A percentile compares a stretch with the other conserved stretches of the same genome.
Conservation (phyloP, 371 early-diverging fungal genomes). For the Basidiobolus meristosporus region DNA sequence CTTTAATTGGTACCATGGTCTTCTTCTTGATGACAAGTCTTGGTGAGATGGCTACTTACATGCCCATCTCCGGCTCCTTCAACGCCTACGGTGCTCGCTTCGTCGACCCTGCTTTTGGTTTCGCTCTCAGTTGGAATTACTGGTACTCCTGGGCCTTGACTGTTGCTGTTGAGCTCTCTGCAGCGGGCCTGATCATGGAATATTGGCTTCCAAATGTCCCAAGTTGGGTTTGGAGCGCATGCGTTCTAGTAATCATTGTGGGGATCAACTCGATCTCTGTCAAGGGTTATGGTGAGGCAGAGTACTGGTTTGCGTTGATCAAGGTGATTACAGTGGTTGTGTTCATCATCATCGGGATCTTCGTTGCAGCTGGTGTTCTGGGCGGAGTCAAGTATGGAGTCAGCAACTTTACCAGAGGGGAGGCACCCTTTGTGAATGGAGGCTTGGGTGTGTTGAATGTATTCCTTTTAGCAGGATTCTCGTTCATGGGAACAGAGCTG, state of each 20-base stretch:
- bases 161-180: constrained; percentile 58
- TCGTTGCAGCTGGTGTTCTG: constrained; percentile 35
- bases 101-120: constrained; percentile 68
- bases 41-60: constrained; percentile 75
- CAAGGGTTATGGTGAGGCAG: constrained; percentile 29
- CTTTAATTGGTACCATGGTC: constrained; percentile 54
- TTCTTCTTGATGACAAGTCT: constrained; percentile 64
- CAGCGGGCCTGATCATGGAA: constrained; percentile 34
- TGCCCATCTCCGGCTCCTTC: constrained; percentile 74
- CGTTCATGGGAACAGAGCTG: constrained; percentile 70
- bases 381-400: constrained; percentile 18
- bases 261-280: constrained; percentile 12
- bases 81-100: constrained; percentile 66
- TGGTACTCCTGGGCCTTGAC: constrained; percentile 66
- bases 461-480: constrained; percentile 68
- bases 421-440: constrained; percentile 59
- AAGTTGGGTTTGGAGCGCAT: constrained; percentile 10
- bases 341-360: constrained; percentile 56
- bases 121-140: constrained; percentile 72
- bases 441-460: constrained; percentile 40
- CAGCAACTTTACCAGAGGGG: constrained; percentile 15
- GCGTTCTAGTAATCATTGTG: constrained; percentile 9
- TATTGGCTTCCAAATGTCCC: constrained; percentile 43
- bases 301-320: constrained; percentile 33
- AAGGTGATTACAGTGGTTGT: constrained; percentile 37